Evolutionary conservation across 306 rosid genomes (phyloP).

Genomic region (Inga laurina): DNA sequence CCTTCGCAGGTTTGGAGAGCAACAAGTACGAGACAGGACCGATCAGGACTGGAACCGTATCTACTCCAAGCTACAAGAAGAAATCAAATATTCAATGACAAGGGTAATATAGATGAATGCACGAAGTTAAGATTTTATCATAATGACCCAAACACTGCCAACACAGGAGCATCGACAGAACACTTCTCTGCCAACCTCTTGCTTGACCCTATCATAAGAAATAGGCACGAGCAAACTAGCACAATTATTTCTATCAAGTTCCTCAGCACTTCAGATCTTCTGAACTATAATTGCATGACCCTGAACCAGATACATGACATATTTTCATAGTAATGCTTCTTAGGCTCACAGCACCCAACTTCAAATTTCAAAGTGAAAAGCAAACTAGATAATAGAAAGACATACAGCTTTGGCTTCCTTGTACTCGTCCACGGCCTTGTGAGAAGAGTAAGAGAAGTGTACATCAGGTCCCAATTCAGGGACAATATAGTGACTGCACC

Average conservation of each 20-base stretch:
- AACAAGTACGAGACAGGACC: constrained; percentile 88
- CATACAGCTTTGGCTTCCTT: constrained; percentile 93
- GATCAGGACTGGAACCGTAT: constrained; percentile 75
- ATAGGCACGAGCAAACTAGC: not conserved
- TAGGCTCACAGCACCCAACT: not conserved
- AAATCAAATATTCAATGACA: constrained; percentile 23
- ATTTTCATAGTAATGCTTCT: not conserved
- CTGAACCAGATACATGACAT: not conserved
- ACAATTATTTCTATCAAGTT: not conserved
- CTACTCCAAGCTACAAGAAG: constrained; percentile 78
- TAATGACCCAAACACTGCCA: constrained; percentile 1
- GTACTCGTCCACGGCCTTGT: constrained; percentile 86
- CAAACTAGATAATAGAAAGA: constrained; percentile 3
- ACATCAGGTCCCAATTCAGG: constrained; percentile 86
- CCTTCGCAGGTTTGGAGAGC: constrained; percentile 87
- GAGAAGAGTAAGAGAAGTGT: constrained; percentile 76
- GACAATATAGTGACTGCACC: constrained; percentile 82
- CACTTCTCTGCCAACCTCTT: not conserved
- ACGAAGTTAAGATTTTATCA: not conserved
- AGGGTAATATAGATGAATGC: not conserved
- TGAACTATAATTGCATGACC: not conserved
- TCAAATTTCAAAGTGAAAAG: constrained; percentile 4
- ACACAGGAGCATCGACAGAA: constrained; percentile 10
- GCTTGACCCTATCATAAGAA: not conserved
- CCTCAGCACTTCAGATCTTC: not conserved